Conservation (phyloP, 495 filamentous ascomycete genomes). For the Hypoxylon trugodes region DNA sequence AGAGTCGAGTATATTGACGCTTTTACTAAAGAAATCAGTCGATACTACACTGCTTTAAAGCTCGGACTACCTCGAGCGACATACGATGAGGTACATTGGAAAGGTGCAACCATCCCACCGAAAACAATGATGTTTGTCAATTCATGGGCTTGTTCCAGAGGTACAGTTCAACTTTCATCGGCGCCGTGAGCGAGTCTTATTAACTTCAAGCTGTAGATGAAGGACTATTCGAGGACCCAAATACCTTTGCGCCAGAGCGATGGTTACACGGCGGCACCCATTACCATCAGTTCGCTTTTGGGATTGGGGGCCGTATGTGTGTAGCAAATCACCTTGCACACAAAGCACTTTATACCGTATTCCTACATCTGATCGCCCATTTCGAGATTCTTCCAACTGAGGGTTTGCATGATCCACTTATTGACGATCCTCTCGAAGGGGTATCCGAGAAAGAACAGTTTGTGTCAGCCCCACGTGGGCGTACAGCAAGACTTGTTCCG, state of each 20-base stretch:
- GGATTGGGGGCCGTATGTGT: slow-evolving; percentile 76
- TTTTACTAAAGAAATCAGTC: slow-evolving; percentile 72
- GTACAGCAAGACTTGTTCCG: no score
- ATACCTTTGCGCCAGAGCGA: slow-evolving; percentile 68
- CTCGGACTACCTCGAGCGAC: slow-evolving; percentile 72
- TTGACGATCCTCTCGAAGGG: no score
- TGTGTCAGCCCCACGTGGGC: no score
- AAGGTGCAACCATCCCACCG: slow-evolving; percentile 67
- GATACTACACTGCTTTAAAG: slow-evolving; percentile 78
- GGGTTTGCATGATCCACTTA: no score
- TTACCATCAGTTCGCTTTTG: slow-evolving; percentile 73
- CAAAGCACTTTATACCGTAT: slow-evolving; percentile 72
- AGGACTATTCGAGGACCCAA: slow-evolving; percentile 67
- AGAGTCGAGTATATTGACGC: slow-evolving; percentile 76
- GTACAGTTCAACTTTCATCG: no score
- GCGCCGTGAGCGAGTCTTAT: not conserved
- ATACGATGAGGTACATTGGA: slow-evolving; percentile 70
- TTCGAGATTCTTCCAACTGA: slow-evolving; percentile 51
- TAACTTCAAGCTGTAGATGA: slow-evolving; percentile 51
- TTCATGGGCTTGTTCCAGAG: slow-evolving; percentile 12
- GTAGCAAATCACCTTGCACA: slow-evolving; percentile 74
- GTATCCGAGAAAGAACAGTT: no score
- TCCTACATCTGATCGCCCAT: slow-evolving; percentile 71
- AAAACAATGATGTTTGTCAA: slow-evolving; percentile 74
- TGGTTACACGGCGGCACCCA: slow-evolving; percentile 66